Percentiles rank a stretch among this genome's conserved stretches.
These are phyloP conservation scores for Penicillium fimorum DNA, from an alignment of 495 filamentous ascomycete genomes.

Conservation along the genomic window DNA sequence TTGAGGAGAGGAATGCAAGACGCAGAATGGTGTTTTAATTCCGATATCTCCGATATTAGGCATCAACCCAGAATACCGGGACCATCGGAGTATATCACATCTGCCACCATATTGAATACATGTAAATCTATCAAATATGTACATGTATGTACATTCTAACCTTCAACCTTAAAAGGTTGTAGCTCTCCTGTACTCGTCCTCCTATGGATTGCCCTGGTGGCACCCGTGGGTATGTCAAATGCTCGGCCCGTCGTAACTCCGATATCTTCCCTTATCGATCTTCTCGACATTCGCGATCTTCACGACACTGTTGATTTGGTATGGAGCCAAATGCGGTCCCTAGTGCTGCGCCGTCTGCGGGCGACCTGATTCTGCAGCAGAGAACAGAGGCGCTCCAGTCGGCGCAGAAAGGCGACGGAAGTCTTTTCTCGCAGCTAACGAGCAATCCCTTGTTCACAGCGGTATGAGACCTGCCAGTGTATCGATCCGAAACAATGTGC, in stretches of 20 bases:
- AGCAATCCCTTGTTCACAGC: conserved; percentile 70
- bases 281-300: conserved; percentile 14
- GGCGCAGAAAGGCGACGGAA: conserved; percentile 35
- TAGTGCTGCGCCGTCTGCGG: conserved; percentile 35
- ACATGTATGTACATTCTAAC: background rate
- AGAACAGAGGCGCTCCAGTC: conserved; percentile 35
- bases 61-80: conserved; percentile 7
- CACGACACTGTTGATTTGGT: conserved; percentile 10
- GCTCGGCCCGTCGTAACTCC: conserved; percentile 38
- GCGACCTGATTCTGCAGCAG: conserved; percentile 42
- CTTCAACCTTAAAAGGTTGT: background rate
- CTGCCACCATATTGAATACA: background rate
- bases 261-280: conserved; percentile 29
- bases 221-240: conserved; percentile 5
- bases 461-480: conserved; percentile 35
- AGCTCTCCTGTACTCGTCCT: background rate
- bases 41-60: conserved; percentile 26
- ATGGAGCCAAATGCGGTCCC: conserved; percentile 44
- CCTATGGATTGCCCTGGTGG: background rate
- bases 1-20: conserved; percentile 11
- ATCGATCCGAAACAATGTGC: background rate
- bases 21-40: conserved; percentile 8
- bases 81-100: background rate
- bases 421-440: conserved; percentile 55
- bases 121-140: background rate